These are phyloP conservation scores for Colletotrichum sp. DNA, from an alignment of 2,329 filamentous ascomycete species.

Conservation along the genomic window DNA sequence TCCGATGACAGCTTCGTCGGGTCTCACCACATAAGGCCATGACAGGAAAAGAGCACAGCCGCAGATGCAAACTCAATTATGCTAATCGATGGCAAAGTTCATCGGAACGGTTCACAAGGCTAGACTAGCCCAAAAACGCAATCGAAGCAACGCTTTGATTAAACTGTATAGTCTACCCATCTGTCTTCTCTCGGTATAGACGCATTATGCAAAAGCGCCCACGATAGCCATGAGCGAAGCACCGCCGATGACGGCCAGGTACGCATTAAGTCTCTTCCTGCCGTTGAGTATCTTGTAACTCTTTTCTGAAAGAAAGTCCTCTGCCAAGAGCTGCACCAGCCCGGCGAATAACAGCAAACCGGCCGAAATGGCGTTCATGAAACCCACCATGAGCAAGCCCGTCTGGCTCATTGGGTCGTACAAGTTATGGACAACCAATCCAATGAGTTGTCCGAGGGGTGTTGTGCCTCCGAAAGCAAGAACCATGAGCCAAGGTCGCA, in stretches of 20 bases:
- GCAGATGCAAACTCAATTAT: background rate
- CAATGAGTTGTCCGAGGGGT: conserved; percentile 72
- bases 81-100: background rate
- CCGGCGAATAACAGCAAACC: conserved; percentile 83
- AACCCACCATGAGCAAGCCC: conserved; percentile 80
- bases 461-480: conserved; percentile 73
- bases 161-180: background rate
- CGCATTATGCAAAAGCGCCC: conserved; percentile 69
- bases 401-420: conserved; percentile 81
- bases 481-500: conserved; percentile 84
- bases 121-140: background rate
- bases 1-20: background rate
- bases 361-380: conserved; percentile 86
- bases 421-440: conserved; percentile 75
- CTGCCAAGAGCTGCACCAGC: conserved; percentile 81
- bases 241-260: conserved; percentile 65
- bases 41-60: background rate
- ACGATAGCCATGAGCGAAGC: conserved; percentile 74
- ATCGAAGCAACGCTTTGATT: background rate
- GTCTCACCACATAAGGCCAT: fast-evolving
- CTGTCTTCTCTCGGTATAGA: background rate
- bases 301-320: conserved; percentile 82
- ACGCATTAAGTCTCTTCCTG: conserved; percentile 65
- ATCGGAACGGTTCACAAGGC: background rate
- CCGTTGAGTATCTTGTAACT: conserved; percentile 72